Conservation (phyloP, 2,329 filamentous ascomycete genomes). For the Alternaria triticimaculans region DNA sequence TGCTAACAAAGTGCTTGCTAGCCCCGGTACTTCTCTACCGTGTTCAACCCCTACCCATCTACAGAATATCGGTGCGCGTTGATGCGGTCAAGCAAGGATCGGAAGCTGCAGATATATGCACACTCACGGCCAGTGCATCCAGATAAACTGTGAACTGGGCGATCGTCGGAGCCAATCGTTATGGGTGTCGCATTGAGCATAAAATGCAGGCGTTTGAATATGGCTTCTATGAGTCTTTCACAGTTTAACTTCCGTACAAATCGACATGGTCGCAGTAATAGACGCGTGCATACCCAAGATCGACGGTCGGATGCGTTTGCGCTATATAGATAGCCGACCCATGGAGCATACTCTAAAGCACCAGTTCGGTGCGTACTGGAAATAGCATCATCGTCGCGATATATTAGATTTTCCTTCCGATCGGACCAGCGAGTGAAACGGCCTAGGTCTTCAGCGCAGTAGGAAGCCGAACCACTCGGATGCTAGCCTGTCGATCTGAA, state of each 20-base stretch:
- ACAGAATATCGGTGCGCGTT: neutral
- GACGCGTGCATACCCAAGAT: neutral
- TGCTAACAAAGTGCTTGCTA: neutral
- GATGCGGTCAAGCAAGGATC: neutral
- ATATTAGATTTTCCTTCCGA: neutral
- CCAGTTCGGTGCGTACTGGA: neutral
- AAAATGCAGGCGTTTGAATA: neutral
- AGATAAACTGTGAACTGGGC: neutral
- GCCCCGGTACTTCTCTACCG: neutral
- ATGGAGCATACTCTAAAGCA: neutral
- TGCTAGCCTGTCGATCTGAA: neutral
- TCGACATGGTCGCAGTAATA: neutral
- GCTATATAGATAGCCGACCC: neutral
- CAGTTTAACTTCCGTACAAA: neutral
- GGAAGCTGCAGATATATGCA: neutral
- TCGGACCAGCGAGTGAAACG: neutral
- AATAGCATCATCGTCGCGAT: neutral
- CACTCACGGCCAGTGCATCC: neutral
- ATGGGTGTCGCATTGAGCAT: neutral
- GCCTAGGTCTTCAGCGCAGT: neutral
- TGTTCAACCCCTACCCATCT: neutral
- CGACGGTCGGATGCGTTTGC: neutral
- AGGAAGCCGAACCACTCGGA: neutral
- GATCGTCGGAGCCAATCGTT: neutral
- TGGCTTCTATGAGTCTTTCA: neutral